A percentile compares a stretch with the other conserved stretches of the same genome.
phyloP scores from a whole-genome alignment of 1,284 basidiomycete species.

The Austropuccinia psidii region DNA sequence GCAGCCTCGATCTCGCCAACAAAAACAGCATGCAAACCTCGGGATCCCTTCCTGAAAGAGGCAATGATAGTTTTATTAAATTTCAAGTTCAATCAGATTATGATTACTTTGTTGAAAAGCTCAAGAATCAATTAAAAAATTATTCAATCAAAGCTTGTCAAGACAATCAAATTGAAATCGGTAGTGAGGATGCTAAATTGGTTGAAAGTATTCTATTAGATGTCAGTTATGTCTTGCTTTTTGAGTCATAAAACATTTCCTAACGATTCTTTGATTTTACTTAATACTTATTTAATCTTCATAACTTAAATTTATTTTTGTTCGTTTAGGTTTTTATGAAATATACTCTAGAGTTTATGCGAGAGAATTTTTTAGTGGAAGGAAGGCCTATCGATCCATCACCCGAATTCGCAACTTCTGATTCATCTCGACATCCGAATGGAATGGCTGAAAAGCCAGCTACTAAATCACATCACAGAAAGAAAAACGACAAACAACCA shows the following conservation, averaged over 20 bases:
- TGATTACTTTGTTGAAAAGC: slow-evolving; percentile 9
- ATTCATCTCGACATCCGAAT: background rate
- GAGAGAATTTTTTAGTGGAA: slow-evolving; percentile 10
- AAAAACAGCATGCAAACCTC: too few relatives aligned
- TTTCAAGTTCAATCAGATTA: slow-evolving; percentile 5
- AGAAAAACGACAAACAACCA: background rate
- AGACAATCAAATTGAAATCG: slow-evolving; percentile 5
- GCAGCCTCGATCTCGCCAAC: too few relatives aligned
- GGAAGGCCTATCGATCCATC: background rate
- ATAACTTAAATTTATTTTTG: background rate
- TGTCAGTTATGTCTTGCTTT: too few relatives aligned
- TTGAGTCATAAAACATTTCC: background rate
- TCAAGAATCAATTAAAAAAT: background rate
- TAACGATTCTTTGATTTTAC: background rate
- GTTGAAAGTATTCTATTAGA: slow-evolving; percentile 20
- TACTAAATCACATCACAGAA: background rate
- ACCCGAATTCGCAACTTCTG: background rate
- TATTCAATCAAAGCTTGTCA: slow-evolving; percentile 14
- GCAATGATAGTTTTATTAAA: slow-evolving; percentile 5
- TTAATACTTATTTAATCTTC: background rate
- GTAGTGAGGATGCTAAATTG: background rate
- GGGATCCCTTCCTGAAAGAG: background rate
- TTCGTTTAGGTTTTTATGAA: slow-evolving; percentile 13
- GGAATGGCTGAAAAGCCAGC: too few relatives aligned
- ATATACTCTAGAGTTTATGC: slow-evolving; percentile 25